Conservation (phyloP, 139 green algal species). For the Choricystis sp. region DNA sequence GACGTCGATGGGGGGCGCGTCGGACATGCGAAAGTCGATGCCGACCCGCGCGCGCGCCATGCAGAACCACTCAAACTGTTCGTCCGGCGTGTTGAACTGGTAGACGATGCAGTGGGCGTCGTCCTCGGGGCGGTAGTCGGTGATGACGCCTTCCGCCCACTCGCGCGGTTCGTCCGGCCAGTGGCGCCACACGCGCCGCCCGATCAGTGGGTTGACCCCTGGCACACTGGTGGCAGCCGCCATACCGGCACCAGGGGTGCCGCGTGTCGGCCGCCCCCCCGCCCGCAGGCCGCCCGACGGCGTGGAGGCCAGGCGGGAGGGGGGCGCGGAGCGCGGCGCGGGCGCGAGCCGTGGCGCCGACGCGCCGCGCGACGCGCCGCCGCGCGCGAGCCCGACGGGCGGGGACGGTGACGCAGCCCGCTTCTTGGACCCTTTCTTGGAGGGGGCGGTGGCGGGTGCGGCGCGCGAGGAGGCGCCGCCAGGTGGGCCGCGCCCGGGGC, state of each 20-base stretch:
- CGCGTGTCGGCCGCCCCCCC: not conserved
- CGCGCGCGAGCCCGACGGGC: too few relatives aligned
- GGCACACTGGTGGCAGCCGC: not conserved
- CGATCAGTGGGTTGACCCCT: not conserved
- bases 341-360: too few relatives aligned
- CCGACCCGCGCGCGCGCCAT: not conserved
- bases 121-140: not conserved
- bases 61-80: not conserved
- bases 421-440: not conserved
- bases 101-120: not conserved
- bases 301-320: not conserved
- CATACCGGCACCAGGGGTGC: too few relatives aligned
- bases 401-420: not conserved
- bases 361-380: too few relatives aligned
- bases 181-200: not conserved
- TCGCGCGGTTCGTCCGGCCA: not conserved
- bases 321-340: too few relatives aligned
- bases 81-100: conserved; percentile 3
- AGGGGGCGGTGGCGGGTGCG: too few relatives aligned
- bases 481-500: too few relatives aligned
- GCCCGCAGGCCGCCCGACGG: too few relatives aligned
- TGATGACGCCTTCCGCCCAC: conserved; percentile 2
- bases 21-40: not conserved
- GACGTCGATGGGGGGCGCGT: not conserved
- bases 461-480: too few relatives aligned